Evolutionary conservation across 2,329 filamentous ascomycete genomes (phyloP).

Genomic region (Pyrenophora teres): DNA sequence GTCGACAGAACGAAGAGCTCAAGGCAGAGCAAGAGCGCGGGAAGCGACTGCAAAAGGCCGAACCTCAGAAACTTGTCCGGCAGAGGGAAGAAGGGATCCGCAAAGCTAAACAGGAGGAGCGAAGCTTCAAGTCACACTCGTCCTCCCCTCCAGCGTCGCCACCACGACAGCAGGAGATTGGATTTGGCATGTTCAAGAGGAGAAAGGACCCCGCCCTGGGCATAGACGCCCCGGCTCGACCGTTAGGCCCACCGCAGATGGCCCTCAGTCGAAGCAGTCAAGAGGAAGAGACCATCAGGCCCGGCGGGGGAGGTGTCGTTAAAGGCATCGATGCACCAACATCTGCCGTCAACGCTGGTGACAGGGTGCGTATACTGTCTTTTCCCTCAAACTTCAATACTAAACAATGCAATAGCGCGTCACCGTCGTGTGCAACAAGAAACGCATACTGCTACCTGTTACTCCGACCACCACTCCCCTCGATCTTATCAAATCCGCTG

Average conservation of each 20-base stretch:
- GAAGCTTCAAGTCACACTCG: conserved; percentile 24
- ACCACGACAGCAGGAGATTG: conserved; percentile 36
- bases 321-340: conserved; percentile 74
- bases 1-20: conserved; percentile 37
- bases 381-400: not conserved
- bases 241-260: conserved; percentile 27
- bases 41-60: conserved; percentile 39
- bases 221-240: conserved; percentile 23
- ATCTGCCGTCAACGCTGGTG: conserved; percentile 79
- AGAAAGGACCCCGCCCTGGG: conserved; percentile 39
- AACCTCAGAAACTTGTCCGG: conserved; percentile 31
- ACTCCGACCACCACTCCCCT: conserved; percentile 73
- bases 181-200: conserved; percentile 41
- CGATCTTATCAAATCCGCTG: conserved; percentile 72
- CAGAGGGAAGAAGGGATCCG: conserved; percentile 40
- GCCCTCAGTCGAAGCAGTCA: conserved; percentile 26
- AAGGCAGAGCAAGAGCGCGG: conserved; percentile 40
- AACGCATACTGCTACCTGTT: conserved; percentile 72
- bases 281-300: conserved; percentile 45
- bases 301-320: conserved; percentile 54
- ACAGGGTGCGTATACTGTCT: conserved; percentile 63
- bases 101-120: conserved; percentile 28
- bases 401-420: conserved; percentile 61
- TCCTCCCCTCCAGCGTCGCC: conserved; percentile 36
- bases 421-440: conserved; percentile 71